Evolutionary conservation across 2,329 filamentous ascomycete species (phyloP).

Genomic region (Colletotrichum lentis): DNA sequence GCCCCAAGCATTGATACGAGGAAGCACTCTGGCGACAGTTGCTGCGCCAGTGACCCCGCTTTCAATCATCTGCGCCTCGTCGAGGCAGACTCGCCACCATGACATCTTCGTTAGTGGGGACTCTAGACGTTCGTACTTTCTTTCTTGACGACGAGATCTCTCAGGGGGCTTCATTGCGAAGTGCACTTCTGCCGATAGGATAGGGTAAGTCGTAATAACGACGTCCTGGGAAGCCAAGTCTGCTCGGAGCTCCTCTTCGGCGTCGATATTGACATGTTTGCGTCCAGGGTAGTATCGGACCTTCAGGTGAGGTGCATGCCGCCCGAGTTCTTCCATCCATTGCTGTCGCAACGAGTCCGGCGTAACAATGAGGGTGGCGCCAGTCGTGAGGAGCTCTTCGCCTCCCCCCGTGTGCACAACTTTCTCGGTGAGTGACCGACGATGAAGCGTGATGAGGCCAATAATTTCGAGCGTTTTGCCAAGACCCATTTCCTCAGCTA

Average conservation of each 20-base stretch:
- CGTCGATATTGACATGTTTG: conserved; percentile 47
- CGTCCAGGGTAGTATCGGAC: conserved; percentile 66
- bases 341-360: conserved; percentile 65
- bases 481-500: conserved; percentile 84
- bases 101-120: conserved; percentile 82
- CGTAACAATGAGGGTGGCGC: conserved; percentile 69
- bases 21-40: conserved; percentile 78
- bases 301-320: conserved; percentile 65
- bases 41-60: conserved; percentile 86
- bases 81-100: conserved; percentile 86
- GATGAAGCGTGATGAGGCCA: conserved; percentile 72
- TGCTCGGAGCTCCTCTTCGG: conserved; percentile 52
- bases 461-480: conserved; percentile 83
- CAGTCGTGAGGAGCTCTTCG: conserved; percentile 56
- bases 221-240: conserved; percentile 63
- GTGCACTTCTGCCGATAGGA: conserved; percentile 82
- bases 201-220: conserved; percentile 71
- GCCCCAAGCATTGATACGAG: conserved; percentile 87
- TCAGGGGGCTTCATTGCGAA: conserved; percentile 75
- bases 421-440: conserved; percentile 45
- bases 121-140: conserved; percentile 70
- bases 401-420: conserved; percentile 50
- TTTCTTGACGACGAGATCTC: conserved; percentile 70
- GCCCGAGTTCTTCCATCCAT: conserved; percentile 67
- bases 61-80: conserved; percentile 92